Conservation (phyloP, 129 eudicot species). For the Tanacetum coccineum region DNA sequence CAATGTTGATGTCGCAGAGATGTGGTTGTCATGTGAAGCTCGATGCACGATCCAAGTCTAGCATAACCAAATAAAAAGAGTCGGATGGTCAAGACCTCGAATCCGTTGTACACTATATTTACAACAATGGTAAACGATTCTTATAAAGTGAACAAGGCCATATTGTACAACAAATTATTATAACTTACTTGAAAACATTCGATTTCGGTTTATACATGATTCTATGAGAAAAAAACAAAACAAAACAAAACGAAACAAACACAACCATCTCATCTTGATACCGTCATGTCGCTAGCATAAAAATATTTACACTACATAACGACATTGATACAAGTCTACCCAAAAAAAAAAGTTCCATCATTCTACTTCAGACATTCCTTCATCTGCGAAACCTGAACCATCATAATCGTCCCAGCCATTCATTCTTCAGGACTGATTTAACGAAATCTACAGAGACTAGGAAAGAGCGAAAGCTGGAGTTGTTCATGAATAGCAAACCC, state of each 20-base stretch:
- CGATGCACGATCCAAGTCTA: too few relatives aligned
- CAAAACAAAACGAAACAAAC: slow-evolving; percentile 12
- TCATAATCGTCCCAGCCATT: neutral
- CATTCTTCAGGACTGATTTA: slow-evolving; percentile 11
- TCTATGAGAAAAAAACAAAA: slow-evolving; percentile 17
- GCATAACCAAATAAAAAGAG: too few relatives aligned
- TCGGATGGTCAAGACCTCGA: too few relatives aligned
- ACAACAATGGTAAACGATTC: neutral
- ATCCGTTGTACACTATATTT: neutral
- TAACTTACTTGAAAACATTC: slow-evolving; percentile 11
- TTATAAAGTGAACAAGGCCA: neutral
- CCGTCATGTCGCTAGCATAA: slow-evolving; percentile 33
- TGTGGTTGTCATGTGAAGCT: too few relatives aligned
- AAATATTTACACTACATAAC: slow-evolving; percentile 40
- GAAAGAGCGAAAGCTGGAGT: slow-evolving; percentile 22
- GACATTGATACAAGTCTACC: slow-evolving; percentile 30
- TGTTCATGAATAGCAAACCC: slow-evolving; percentile 16
- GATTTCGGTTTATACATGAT: slow-evolving; percentile 14
- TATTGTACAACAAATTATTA: slow-evolving; percentile 10
- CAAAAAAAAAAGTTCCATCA: slow-evolving; percentile 25
- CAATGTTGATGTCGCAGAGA: too few relatives aligned
- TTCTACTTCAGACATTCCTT: slow-evolving; percentile 21
- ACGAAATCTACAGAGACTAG: slow-evolving; percentile 23
- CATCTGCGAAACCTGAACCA: neutral
- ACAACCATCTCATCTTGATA: slow-evolving; percentile 25